Evolutionary conservation across 306 rosid genomes (phyloP).

Genomic region (Vigna radiata): DNA sequence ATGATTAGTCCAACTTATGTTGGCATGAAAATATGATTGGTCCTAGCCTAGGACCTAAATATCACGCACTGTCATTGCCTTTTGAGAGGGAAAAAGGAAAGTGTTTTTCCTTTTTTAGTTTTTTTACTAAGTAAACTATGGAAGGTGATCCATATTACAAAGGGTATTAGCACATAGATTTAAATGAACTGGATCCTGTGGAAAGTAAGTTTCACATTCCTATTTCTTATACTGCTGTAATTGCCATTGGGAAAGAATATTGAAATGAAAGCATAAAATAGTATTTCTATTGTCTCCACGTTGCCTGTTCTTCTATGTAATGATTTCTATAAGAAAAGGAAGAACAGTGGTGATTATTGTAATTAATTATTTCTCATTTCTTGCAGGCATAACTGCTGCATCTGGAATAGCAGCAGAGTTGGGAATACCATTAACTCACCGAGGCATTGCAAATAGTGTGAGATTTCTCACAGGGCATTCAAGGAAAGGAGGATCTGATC

Average conservation of each 20-base stretch:
- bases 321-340: neutral
- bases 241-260: neutral
- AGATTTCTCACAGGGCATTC: slow-evolving; percentile 95
- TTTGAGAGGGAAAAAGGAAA: neutral
- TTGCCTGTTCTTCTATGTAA: neutral
- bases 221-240: neutral
- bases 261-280: slow-evolving; percentile 11
- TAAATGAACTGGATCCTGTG: neutral
- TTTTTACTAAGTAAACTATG: neutral
- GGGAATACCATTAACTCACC: slow-evolving; percentile 91
- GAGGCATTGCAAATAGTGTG: slow-evolving; percentile 82
- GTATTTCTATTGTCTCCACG: neutral
- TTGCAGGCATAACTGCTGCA: slow-evolving; percentile 92
- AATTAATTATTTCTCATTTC: slow-evolving; percentile 33
- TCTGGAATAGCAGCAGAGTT: slow-evolving; percentile 94
- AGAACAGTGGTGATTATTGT: slow-evolving; percentile 3
- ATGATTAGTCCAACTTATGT: neutral
- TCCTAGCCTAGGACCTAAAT: neutral
- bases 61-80: neutral
- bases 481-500: slow-evolving; percentile 91
- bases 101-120: neutral
- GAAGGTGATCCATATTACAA: neutral
- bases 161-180: neutral
- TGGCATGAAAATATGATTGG: neutral
- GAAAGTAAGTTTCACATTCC: neutral